Base-by-base conservation (phyloP, 2,329 filamentous ascomycete species). In the Amauroascus niger region DNA sequence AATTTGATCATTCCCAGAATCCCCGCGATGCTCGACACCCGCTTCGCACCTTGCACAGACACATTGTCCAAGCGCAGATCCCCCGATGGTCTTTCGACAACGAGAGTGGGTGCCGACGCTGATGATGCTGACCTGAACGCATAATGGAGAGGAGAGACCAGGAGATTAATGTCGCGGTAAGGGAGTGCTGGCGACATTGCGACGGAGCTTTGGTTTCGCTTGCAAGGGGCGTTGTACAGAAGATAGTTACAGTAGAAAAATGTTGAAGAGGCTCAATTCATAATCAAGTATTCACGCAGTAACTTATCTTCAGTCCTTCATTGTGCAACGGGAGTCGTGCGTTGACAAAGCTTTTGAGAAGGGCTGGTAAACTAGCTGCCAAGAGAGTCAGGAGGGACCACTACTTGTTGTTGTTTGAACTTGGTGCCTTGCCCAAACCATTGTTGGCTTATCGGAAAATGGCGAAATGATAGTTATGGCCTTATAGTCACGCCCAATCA, bases 101-200 rank as follows among this genome's bases (percentile, higher is more conserved):
- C 82, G 49, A 98, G 78, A 8, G 88, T 88, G 13, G 88, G 88
- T 26, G 90, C 86, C 71, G 90, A 83, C 57, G 90, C 89, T 2
- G 89, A 91, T 0, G 93, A 97, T 26, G 93, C 93, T 26, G 93
- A 98, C 37, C 88, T 90, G 72, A 98, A 98, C 63, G 89, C 88
- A 77, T 98, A 98, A 67, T 93, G 86, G 64, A 91, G 88, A 63
- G 87, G 79, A 50, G 91, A 89, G 60, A 89, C 87, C 71, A 95
- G 89, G 69, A 98, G 83, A 71, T 97, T 98, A 76, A 97, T 94
- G 76, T 98, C 93, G 67, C 91, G 82, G 73, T 90, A 98, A 20
- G 91, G 93, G 53, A 84, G 74, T 52, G 66, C 55, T 52, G 67
- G 61, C 52, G 67, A 60, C 69, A 71, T 72, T 46, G 59, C 61